Evolutionary conservation across 108 stramenopile species (phyloP), one percentile per base, ranked within the genome.

Genomic region (Hondaea fermentalgiana): DNA sequence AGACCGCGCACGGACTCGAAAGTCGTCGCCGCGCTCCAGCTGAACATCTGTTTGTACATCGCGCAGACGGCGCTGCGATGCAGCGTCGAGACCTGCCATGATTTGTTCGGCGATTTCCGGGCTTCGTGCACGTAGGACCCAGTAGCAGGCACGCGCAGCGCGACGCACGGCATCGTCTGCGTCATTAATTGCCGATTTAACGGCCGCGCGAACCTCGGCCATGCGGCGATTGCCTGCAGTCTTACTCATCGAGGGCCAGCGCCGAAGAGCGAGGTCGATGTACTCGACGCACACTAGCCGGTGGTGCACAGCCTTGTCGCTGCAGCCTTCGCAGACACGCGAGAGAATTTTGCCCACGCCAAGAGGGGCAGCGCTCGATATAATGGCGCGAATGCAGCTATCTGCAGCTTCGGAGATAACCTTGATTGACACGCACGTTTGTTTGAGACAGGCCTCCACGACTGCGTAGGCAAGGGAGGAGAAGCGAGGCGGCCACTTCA

Each of bases 401-500:
- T 83, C 72, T 51, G 72, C 72, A 5, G 72, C 35, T 21, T 83
- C 72, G n/a, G 72, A 83, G 25, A 83, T 83, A 8, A 83, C 72
- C 49, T 83, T 83, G 72, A 83, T 83, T 8, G 72, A 19, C 16
- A 83, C 72, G 25, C 47, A 51, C 72, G 72, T 17, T 43, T 83
- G 72, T 21, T 21, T 83, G 23, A 83, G 49, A 43, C 72, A 83
- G 25, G 21, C 25, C 72, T 83, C 12, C n/a, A 83, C 72, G 8
- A 51, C 10, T 8, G 5, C 19, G 49, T 25, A 21, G 5, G 49
- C 5, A 10, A 83, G n/a, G 10, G 19, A 8, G 6, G 47, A 1
- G 23, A 45, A 83, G 6, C 8, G 8, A 5, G 72, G 21, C 6
- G 72, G 49, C 47, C 44, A 45, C 5, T 21, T 51, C 23, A 5